phyloP scores from a whole-genome alignment of 2,329 filamentous ascomycete genomes.

The Macrophomina pseudophaseolina region DNA sequence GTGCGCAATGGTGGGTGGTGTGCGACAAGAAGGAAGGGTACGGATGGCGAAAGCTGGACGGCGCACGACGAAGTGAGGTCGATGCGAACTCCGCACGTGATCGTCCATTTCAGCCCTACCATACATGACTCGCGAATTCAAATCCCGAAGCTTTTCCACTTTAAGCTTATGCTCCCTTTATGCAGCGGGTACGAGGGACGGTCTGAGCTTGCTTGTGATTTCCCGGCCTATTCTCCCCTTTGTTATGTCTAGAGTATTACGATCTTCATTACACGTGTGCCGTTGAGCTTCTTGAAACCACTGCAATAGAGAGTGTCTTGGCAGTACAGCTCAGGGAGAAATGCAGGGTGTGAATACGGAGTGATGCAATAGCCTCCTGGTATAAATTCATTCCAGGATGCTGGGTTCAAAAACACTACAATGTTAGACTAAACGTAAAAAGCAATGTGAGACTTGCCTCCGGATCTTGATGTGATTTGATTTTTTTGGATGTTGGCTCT shows the following conservation, averaged over 20 bases:
- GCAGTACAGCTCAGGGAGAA: neutral
- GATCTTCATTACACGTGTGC: constrained; percentile 11
- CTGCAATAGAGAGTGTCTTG: neutral
- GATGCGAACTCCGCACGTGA: constrained; percentile 3
- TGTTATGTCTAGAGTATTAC: neutral
- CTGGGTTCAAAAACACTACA: no score
- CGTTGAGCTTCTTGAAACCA: neutral
- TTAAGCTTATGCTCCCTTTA: constrained; percentile 12
- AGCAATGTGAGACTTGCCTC: no score
- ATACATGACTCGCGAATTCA: constrained; percentile 6
- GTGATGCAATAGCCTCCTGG: neutral
- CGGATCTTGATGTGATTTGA: no score
- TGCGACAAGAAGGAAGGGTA: constrained; percentile 2
- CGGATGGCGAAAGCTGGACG: neutral
- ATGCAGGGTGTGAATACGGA: neutral
- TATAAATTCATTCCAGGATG: no score
- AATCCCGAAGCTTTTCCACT: constrained; percentile 13
- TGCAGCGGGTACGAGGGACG: neutral
- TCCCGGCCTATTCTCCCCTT: neutral
- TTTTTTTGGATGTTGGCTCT: no score
- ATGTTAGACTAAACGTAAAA: no score
- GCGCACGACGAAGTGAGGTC: constrained; percentile 6
- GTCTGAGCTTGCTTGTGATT: constrained; percentile 15
- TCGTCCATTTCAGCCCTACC: neutral
- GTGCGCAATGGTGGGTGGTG: constrained; percentile 2